Evolutionary conservation across 1,139 yeast genomes (phyloP).

Genomic region (Suzukiozyma palmioleophila): DNA sequence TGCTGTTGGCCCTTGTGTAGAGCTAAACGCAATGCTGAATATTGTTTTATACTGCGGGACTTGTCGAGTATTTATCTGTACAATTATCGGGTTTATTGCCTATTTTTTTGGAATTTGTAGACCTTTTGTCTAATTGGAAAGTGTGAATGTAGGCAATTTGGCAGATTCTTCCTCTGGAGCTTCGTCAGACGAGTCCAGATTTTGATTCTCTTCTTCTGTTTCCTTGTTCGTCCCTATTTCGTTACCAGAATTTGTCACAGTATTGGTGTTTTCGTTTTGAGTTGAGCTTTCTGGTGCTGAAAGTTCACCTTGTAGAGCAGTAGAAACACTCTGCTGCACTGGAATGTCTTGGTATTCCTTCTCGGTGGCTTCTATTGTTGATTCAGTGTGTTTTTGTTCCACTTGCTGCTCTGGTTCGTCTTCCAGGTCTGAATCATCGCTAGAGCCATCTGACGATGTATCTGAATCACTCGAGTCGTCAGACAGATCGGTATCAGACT

Average conservation of each 20-base stretch:
- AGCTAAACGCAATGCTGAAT: too few relatives aligned
- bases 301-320: too few relatives aligned
- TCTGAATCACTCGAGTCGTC: slow-evolving; percentile 11
- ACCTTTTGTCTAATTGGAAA: background rate
- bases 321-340: too few relatives aligned
- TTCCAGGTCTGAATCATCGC: slow-evolving; percentile 11
- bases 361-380: slow-evolving; percentile 2
- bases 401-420: slow-evolving; percentile 9
- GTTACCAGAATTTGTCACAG: slow-evolving; percentile 5
- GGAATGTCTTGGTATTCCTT: too few relatives aligned
- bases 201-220: slow-evolving; percentile 4
- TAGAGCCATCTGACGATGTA: slow-evolving; percentile 5
- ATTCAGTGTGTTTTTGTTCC: slow-evolving; percentile 10
- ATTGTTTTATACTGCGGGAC: too few relatives aligned
- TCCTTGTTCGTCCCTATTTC: background rate
- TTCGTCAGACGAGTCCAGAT: slow-evolving; percentile 6
- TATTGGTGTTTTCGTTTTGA: too few relatives aligned
- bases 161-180: slow-evolving; percentile 19
- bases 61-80: background rate
- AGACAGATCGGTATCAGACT: slow-evolving; percentile 4
- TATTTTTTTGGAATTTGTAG: background rate
- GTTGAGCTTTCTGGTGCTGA: too few relatives aligned
- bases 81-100: background rate
- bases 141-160: slow-evolving; percentile 10
- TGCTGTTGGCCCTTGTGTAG: too few relatives aligned